Evolutionary conservation across 345 rosid species (phyloP).

Genomic region (Aquilaria malaccensis): DNA sequence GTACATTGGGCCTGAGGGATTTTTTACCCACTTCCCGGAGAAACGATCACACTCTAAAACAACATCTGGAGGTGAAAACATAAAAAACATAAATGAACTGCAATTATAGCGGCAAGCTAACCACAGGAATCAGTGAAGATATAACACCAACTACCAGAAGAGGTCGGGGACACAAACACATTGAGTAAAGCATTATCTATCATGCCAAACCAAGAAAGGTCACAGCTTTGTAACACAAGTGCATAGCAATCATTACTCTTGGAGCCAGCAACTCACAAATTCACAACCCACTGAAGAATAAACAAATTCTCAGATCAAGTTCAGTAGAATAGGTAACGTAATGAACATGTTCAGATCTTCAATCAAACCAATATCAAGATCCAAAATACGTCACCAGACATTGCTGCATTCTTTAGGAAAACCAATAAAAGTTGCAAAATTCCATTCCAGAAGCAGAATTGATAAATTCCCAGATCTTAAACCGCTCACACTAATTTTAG

Average conservation of each 20-base stretch:
- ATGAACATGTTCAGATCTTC: too few species aligned
- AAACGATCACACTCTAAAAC: constrained; percentile 67
- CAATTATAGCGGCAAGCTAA: not conserved
- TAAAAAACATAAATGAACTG: not conserved
- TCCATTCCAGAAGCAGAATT: too few species aligned
- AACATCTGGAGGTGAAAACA: constrained; percentile 21
- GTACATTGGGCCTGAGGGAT: constrained; percentile 68
- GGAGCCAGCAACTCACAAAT: not conserved
- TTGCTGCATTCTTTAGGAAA: too few species aligned
- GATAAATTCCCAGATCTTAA: constrained; percentile 16
- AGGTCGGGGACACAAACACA: too few species aligned
- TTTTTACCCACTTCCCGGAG: constrained; percentile 75
- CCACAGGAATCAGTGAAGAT: too few species aligned
- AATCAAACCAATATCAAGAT: too few species aligned
- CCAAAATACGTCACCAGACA: too few species aligned
- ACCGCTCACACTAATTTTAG: not conserved
- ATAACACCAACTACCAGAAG: too few species aligned
- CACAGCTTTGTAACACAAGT: too few species aligned
- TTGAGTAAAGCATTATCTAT: too few species aligned
- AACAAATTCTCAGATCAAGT: constrained; percentile 2
- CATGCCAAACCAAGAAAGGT: too few species aligned
- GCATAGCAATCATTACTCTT: not conserved
- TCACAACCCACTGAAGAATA: constrained; percentile 2
- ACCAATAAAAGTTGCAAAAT: not conserved
- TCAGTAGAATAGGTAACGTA: too few species aligned